Percentiles rank a stretch among this genome's conserved stretches.
Conservation (phyloP, 768 basidiomycete genomes). For the Calocybe indica region DNA sequence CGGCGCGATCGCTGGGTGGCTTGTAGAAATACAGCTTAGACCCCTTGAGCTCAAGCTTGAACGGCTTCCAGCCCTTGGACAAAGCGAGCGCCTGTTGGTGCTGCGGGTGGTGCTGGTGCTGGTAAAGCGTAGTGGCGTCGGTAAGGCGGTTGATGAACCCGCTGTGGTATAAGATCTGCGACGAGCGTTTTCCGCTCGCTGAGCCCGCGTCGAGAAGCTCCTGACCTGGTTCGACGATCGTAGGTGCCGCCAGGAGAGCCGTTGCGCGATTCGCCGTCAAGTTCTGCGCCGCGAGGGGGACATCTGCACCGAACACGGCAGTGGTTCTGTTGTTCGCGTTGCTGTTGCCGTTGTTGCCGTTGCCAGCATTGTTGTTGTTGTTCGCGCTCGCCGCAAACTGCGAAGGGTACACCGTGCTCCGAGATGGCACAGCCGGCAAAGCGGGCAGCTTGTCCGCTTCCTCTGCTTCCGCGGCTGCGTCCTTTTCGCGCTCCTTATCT, state of each 20-base stretch:
- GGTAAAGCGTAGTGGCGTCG: slow-evolving; percentile 34
- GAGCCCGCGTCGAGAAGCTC: slow-evolving; percentile 18
- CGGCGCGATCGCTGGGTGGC: slow-evolving; percentile 61
- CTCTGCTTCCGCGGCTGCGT: not conserved
- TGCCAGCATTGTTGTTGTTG: not conserved
- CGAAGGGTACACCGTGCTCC: slow-evolving; percentile 11
- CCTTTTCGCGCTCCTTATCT: slow-evolving; percentile 13
- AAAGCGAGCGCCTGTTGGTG: slow-evolving; percentile 19
- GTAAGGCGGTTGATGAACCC: slow-evolving; percentile 75
- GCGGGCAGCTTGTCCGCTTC: not conserved
- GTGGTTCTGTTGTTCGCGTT: not conserved
- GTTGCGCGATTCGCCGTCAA: slow-evolving; percentile 14
- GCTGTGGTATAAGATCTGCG: slow-evolving; percentile 71
- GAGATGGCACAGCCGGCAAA: not conserved
- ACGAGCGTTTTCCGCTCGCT: slow-evolving; percentile 48
- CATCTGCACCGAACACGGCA: not conserved
- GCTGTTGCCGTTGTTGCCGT: not conserved
- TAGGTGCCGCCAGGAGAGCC: slow-evolving; percentile 44
- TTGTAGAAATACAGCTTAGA: slow-evolving; percentile 86
- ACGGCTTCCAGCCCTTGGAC: slow-evolving; percentile 80
- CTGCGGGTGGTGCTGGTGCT: slow-evolving; percentile 23
- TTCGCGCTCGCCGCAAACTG: slow-evolving; percentile 3
- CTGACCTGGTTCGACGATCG: slow-evolving; percentile 34
- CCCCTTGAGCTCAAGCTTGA: slow-evolving; percentile 79
- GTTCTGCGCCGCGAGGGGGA: slow-evolving; percentile 1